Base-by-base conservation (phyloP, 2,329 filamentous ascomycete genomes). In the Trichoderma sp. region DNA sequence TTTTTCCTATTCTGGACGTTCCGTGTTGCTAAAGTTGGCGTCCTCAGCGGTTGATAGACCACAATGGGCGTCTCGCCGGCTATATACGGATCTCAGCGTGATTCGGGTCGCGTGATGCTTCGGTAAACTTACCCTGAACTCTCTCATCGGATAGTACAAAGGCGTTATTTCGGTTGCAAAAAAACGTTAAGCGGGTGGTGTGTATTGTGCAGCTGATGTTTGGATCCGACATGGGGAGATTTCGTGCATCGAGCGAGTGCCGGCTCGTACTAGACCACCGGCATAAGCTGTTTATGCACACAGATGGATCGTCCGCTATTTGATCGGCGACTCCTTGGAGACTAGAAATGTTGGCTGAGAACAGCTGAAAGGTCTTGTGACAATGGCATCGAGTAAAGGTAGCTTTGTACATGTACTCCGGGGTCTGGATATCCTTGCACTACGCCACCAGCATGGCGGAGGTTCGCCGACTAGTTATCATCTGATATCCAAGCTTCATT, bases 201-300 rank as follows among this genome's bases (percentile, higher is more conserved):
- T 58, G 37, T 45, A 39, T 37, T 52, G 59, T 34, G 34, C 60
- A 64, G 48, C 45, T 64, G 60, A 64, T 53, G 22, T 34, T 19
- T 17, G 50, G 22, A 25, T 22, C 58, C 58, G 10, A 53, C 35
- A 27, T 64, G 35, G 60, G 7, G 50, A 64, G 60, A 54, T 64
- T 64, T 64, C 60, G 34, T 64, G 60, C 48, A 56, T 56, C n/a
- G 34, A 34, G 60, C 60, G 48, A 64, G n/a, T 64, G 60, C 60
- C 50, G 60, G 60, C 60, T 64, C 50, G 27, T 39, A n/a, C 52
- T 54, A 37, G 60, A 64, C 34, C 42, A 17, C 48, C 50, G 48
- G 60, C 60, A 64, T 45, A 34, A 42, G 50, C 34, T 42, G 34
- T 19, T 54, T 54, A 64, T 54, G 60, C 60, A 64, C 29, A 37